These are phyloP conservation scores for Hypomyces perniciosus DNA, from an alignment of 2,329 filamentous ascomycete genomes.

Conservation along the genomic window DNA sequence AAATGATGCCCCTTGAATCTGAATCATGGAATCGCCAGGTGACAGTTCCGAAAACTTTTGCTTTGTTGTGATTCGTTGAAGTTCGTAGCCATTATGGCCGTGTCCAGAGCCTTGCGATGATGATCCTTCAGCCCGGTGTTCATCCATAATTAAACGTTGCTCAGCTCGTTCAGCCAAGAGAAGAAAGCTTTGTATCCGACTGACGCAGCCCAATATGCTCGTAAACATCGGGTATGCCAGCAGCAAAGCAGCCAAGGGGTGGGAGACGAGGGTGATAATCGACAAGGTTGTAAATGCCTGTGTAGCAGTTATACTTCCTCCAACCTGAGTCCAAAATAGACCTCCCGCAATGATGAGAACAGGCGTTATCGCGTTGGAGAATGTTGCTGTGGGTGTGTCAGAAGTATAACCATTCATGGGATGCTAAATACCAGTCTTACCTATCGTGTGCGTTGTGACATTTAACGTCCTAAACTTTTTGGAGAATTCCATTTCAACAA, in stretches of 20 bases:
- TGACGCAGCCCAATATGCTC: slow-evolving; percentile 11
- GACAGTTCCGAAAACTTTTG: slow-evolving; percentile 36
- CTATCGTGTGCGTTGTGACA: slow-evolving; percentile 6
- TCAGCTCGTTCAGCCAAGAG: slow-evolving; percentile 5
- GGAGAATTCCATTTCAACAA: slow-evolving; percentile 14
- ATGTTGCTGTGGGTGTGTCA: background rate
- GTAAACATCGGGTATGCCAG: slow-evolving; percentile 6
- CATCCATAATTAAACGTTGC: slow-evolving; percentile 25
- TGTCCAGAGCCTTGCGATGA: too few relatives aligned
- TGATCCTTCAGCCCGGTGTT: background rate
- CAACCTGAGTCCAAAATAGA: slow-evolving; percentile 13
- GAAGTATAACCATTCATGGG: background rate
- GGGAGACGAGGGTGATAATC: slow-evolving; percentile 12
- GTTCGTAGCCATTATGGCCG: slow-evolving; percentile 32
- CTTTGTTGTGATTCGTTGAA: slow-evolving; percentile 13
- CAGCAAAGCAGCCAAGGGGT: slow-evolving; percentile 7
- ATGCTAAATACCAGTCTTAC: slow-evolving; percentile 1
- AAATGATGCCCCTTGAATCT: slow-evolving; percentile 19
- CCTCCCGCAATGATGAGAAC: slow-evolving; percentile 12
- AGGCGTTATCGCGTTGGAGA: slow-evolving; percentile 9
- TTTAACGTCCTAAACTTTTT: slow-evolving; percentile 7
- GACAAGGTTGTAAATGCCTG: slow-evolving; percentile 14
- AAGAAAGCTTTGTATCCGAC: slow-evolving; percentile 14
- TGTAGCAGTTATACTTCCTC: slow-evolving; percentile 1
- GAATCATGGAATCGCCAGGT: background rate